These are phyloP conservation scores for Pleurotus cornucopiae DNA, from an alignment of 768 basidiomycete genomes.

Conservation along the genomic window DNA sequence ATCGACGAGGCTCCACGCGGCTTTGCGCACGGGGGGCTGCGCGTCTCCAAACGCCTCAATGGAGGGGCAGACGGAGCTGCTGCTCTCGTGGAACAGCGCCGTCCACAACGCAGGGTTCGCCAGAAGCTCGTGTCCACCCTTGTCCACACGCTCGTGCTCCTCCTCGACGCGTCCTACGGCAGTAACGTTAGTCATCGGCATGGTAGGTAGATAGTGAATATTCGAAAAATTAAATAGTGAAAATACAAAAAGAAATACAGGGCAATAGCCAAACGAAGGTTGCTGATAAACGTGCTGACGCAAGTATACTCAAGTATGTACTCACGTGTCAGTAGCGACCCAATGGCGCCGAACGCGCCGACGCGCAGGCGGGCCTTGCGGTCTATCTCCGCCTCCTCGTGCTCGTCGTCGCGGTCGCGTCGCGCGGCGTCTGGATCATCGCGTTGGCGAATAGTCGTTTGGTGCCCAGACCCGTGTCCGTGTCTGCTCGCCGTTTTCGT, in stretches of 20 bases:
- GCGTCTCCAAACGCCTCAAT: conserved; percentile 50
- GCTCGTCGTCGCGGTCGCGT: conserved; percentile 48
- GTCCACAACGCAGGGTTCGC: conserved; percentile 59
- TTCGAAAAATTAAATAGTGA: neutral
- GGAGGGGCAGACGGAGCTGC: conserved; percentile 36
- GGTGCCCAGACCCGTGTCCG: conserved; percentile 14
- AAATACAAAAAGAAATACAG: no score
- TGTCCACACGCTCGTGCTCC: no score
- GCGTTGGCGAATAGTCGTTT: conserved; percentile 18
- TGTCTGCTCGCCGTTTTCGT: conserved; percentile 25
- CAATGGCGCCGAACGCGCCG: conserved; percentile 60
- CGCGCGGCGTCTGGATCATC: conserved; percentile 22
- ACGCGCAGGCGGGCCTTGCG: conserved; percentile 65
- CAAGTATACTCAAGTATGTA: no score
- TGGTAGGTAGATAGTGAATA: conserved; percentile 12
- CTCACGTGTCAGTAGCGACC: conserved; percentile 41
- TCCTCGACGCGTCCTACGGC: no score
- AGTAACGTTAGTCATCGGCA: no score
- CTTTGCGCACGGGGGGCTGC: conserved; percentile 71
- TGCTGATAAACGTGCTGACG: no score
- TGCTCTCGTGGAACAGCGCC: conserved; percentile 38
- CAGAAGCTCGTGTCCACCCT: conserved; percentile 21
- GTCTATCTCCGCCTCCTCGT: conserved; percentile 69
- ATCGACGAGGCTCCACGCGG: conserved; percentile 60
- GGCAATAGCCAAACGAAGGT: no score